phyloP scores from a whole-genome alignment of 176 grass and related monocot species.

The Zea luxurians region DNA sequence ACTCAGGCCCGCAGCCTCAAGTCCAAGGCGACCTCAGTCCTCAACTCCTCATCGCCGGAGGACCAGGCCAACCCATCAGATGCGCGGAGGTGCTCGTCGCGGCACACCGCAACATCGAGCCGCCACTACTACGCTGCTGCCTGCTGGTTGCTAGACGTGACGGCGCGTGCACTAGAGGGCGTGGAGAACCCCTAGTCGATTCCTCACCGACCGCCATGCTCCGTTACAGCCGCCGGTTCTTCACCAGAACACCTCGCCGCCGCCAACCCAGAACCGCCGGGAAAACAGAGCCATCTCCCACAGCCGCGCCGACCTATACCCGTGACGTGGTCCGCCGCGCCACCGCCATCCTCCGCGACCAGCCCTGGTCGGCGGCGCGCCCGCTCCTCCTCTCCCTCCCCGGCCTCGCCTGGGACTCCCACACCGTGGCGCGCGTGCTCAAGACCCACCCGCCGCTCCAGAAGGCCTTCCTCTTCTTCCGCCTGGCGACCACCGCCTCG shows the following conservation, averaged over 20 bases:
- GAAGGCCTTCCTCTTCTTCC: slow-evolving; percentile 83
- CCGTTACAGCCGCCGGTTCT: slow-evolving; percentile 30
- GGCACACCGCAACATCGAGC: too few relatives aligned
- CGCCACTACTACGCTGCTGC: too few relatives aligned
- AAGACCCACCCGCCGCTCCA: slow-evolving; percentile 77
- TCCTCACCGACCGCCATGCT: slow-evolving; percentile 31
- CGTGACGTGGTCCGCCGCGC: slow-evolving; percentile 53
- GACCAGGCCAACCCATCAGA: too few relatives aligned
- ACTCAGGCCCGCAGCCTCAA: too few relatives aligned
- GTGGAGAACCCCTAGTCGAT: too few relatives aligned
- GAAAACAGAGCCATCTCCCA: slow-evolving; percentile 4
- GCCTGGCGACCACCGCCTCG: slow-evolving; percentile 40
- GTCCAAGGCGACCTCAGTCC: too few relatives aligned
- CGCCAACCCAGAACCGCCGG: not conserved
- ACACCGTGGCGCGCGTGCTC: slow-evolving; percentile 70
- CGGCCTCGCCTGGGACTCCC: slow-evolving; percentile 65
- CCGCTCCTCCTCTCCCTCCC: slow-evolving; percentile 52
- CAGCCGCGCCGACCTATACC: slow-evolving; percentile 41
- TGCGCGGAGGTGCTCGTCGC: too few relatives aligned
- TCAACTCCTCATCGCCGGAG: too few relatives aligned
- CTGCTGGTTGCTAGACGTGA: too few relatives aligned
- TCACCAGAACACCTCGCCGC: slow-evolving; percentile 19
- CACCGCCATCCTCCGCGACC: slow-evolving; percentile 54
- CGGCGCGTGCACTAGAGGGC: too few relatives aligned
- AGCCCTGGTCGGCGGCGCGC: slow-evolving; percentile 50